A percentile compares a stretch with the other conserved stretches of the same genome.
These are phyloP conservation scores for Botrytis squamosa DNA, from an alignment of 2,329 filamentous ascomycete genomes.

Conservation along the genomic window DNA sequence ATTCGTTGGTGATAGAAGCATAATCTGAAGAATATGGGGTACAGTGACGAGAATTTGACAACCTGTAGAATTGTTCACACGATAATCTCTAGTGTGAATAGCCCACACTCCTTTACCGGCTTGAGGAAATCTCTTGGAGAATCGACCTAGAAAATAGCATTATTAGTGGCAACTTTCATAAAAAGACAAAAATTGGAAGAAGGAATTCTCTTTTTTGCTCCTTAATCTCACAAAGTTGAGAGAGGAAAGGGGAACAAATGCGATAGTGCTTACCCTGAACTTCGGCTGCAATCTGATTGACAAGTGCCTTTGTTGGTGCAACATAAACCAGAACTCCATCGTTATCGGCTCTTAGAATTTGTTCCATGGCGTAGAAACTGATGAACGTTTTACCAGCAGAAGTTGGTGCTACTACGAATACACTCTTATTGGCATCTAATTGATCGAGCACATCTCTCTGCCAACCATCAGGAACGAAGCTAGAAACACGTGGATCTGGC, in stretches of 20 bases:
- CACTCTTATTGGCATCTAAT: conserved; percentile 66
- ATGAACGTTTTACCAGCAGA: conserved; percentile 83
- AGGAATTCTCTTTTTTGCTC: background rate
- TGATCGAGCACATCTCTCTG: conserved; percentile 71
- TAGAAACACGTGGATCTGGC: conserved; percentile 63
- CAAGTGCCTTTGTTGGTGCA: conserved; percentile 76
- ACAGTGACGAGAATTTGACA: conserved; percentile 78
- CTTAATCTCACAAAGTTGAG: background rate
- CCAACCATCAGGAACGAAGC: conserved; percentile 75
- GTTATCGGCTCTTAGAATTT: conserved; percentile 65
- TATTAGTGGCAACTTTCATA: background rate
- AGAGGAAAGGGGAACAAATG: background rate
- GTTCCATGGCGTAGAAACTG: conserved; percentile 80
- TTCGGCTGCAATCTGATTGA: conserved; percentile 81
- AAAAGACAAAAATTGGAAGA: background rate
- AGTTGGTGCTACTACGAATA: conserved; percentile 75
- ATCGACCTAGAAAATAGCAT: conserved; percentile 46
- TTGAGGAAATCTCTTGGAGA: conserved; percentile 60
- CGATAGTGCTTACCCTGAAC: conserved; percentile 53
- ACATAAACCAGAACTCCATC: conserved; percentile 75
- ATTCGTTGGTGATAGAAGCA: conserved; percentile 66
- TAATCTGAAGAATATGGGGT: conserved; percentile 75
- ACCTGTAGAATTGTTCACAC: conserved; percentile 69
- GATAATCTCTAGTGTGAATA: conserved; percentile 73
- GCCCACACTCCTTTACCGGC: conserved; percentile 70